Evolutionary conservation across 495 filamentous ascomycete genomes (phyloP).

Genomic region (Physcia stellaris): DNA sequence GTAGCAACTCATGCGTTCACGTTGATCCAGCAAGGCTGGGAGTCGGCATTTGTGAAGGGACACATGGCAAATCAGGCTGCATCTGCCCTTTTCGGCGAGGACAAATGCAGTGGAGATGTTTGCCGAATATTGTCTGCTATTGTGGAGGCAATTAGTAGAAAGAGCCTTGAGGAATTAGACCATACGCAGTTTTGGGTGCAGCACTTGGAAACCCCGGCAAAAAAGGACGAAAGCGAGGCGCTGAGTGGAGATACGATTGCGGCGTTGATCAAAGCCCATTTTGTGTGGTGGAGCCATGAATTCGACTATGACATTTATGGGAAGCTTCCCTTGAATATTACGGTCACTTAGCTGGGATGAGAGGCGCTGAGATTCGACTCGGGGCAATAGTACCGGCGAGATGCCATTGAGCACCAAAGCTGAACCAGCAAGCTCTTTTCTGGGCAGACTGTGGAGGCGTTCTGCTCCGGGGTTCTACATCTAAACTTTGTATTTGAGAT

Average conservation of each 20-base stretch:
- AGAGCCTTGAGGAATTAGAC: neutral
- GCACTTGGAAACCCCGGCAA: neutral
- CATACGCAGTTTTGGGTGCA: neutral
- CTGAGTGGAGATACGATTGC: neutral
- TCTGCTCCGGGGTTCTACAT: too few species aligned
- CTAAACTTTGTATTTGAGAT: too few species aligned
- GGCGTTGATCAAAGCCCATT: constrained; percentile 3
- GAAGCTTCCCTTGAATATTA: too few species aligned
- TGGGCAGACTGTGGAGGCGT: too few species aligned
- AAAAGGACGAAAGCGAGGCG: neutral
- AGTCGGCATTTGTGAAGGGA: neutral
- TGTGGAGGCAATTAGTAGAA: neutral
- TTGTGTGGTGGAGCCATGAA: constrained; percentile 7
- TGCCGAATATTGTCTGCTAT: constrained; percentile 4
- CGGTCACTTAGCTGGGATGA: too few species aligned
- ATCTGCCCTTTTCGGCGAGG: constrained; percentile 3
- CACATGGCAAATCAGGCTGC: constrained; percentile 4
- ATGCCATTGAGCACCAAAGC: too few species aligned
- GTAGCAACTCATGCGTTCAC: neutral
- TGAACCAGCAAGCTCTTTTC: too few species aligned
- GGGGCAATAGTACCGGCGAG: too few species aligned
- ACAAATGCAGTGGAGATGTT: constrained; percentile 5
- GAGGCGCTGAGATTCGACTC: too few species aligned
- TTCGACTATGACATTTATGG: constrained; percentile 8
- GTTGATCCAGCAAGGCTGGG: neutral